Conservation (phyloP, 208 protist species). For the Cochliopodium minus region DNA sequence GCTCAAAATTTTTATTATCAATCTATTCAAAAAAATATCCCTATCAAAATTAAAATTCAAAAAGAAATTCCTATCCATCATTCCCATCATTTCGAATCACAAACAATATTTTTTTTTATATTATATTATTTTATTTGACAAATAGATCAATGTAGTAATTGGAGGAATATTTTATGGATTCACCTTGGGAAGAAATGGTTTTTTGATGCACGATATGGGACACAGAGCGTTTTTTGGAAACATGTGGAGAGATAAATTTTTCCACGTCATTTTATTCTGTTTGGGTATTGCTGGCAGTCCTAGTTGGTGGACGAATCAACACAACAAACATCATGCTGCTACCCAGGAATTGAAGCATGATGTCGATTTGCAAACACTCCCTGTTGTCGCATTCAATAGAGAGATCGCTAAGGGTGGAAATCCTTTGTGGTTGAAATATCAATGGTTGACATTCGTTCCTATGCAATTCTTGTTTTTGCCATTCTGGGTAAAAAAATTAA, state of each 20-base stretch:
- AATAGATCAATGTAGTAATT: no score
- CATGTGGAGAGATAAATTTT: slow-evolving; percentile 35
- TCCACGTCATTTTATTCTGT: no score
- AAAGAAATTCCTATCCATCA: no score
- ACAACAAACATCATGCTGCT: slow-evolving; percentile 53
- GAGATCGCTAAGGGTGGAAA: slow-evolving; percentile 27
- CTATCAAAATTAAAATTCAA: no score
- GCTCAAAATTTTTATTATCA: no score
- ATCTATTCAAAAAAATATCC: no score
- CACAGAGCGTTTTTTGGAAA: slow-evolving; percentile 46
- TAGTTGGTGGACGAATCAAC: slow-evolving; percentile 48
- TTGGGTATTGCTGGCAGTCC: slow-evolving; percentile 47
- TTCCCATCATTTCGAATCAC: no score
- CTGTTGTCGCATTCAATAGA: slow-evolving; percentile 52
- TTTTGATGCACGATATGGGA: slow-evolving; percentile 50
- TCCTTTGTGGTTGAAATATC: slow-evolving; percentile 39
- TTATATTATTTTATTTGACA: no score
- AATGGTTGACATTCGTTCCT: slow-evolving; percentile 45
- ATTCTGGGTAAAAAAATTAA: no score
- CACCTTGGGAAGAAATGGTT: slow-evolving; percentile 47
- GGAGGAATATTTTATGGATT: slow-evolving; percentile 42
- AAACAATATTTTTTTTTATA: no score
- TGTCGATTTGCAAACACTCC: slow-evolving; percentile 48
- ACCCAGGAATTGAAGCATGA: slow-evolving; percentile 49
- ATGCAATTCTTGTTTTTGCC: slow-evolving; percentile 44